These are phyloP conservation scores for Trametes sanguinea DNA, from an alignment of 768 basidiomycete genomes.

Conservation along the genomic window DNA sequence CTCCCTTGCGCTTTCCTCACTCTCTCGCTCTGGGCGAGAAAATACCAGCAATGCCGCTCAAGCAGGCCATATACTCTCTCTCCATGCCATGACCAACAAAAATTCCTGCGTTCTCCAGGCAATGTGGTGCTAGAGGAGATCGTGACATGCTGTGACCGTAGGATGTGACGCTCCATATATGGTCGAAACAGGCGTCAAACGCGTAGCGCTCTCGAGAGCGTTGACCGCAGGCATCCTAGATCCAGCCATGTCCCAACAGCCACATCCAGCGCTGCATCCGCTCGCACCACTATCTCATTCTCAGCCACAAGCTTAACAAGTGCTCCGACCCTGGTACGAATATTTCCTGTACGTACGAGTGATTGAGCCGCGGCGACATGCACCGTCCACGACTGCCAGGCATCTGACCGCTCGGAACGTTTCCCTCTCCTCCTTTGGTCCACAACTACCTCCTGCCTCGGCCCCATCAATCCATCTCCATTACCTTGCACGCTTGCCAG, in stretches of 20 bases:
- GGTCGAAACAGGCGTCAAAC: conserved; percentile 9
- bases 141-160: conserved; percentile 18
- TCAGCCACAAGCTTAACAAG: too few relatives aligned
- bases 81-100: not conserved
- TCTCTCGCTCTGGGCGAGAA: not conserved
- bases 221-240: not conserved
- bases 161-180: conserved; percentile 19
- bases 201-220: not conserved
- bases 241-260: not conserved
- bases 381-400: not conserved
- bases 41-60: not conserved
- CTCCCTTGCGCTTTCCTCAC: not conserved
- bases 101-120: not conserved
- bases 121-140: not conserved
- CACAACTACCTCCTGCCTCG: too few relatives aligned
- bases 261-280: too few relatives aligned
- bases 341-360: not conserved
- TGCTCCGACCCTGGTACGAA: not conserved
- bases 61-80: not conserved
- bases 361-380: not conserved
- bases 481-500: too few relatives aligned
- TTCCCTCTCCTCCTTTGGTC: not conserved
- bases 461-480: too few relatives aligned
- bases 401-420: conserved; percentile 9
- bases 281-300: too few relatives aligned